These are phyloP conservation scores for Choanephora cucurbitarum DNA, from an alignment of 371 early-diverging fungal species.

Conservation along the genomic window DNA sequence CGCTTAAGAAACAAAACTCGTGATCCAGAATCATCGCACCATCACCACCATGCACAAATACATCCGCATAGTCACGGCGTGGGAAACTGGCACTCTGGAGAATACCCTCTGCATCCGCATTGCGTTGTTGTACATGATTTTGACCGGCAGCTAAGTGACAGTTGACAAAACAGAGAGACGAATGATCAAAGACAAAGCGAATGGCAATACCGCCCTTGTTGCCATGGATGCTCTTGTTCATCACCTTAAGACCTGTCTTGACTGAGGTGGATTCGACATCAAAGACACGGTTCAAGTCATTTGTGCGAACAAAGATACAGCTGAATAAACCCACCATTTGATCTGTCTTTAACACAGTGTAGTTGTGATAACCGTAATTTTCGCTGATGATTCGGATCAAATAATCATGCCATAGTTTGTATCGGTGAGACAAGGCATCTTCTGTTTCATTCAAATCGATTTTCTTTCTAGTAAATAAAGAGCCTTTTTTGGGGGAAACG, in stretches of 20 bases:
- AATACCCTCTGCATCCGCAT: conserved; percentile 74
- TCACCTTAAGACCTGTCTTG: conserved; percentile 80
- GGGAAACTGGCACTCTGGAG: conserved; percentile 64
- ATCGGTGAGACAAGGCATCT: conserved; percentile 58
- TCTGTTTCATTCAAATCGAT: conserved; percentile 52
- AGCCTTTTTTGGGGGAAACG: conserved; percentile 45
- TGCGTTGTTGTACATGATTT: conserved; percentile 67
- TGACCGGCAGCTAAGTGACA: conserved; percentile 89
- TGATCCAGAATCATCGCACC: conserved; percentile 79
- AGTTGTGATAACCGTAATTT: conserved; percentile 47
- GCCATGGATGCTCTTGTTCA: conserved; percentile 60
- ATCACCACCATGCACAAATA: conserved; percentile 38
- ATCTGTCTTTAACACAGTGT: conserved; percentile 63
- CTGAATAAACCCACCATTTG: conserved; percentile 80
- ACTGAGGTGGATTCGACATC: conserved; percentile 40
- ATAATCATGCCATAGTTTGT: conserved; percentile 72
- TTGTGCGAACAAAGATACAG: conserved; percentile 63
- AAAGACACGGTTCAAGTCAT: conserved; percentile 26
- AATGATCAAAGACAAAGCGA: conserved; percentile 73
- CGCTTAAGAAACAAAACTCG: conserved; percentile 73
- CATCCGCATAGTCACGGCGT: conserved; percentile 21
- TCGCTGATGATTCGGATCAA: conserved; percentile 57
- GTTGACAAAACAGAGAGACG: conserved; percentile 83
- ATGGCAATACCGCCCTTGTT: conserved; percentile 91
- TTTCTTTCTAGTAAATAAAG: conserved; percentile 60